phyloP scores from a whole-genome alignment of 495 filamentous ascomycete genomes.

The Lentithecium fluviatile region DNA sequence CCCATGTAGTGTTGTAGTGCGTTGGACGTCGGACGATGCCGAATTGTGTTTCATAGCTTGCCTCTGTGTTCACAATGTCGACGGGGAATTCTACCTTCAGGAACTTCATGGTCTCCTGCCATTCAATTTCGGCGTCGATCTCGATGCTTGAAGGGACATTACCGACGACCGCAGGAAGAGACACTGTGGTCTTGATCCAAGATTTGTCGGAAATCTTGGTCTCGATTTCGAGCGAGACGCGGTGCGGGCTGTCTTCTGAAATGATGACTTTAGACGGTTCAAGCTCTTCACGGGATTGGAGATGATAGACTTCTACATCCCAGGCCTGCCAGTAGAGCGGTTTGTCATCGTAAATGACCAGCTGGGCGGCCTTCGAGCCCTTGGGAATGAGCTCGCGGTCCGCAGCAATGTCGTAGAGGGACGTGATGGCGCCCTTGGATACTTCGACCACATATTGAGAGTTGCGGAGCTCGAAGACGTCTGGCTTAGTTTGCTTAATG shows the following conservation, averaged over 20 bases:
- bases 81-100: slow-evolving; percentile 98
- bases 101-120: slow-evolving; percentile 95
- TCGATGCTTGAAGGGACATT: slow-evolving; percentile 71
- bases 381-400: slow-evolving; percentile 75
- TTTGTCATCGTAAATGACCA: slow-evolving; percentile 97
- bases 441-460: slow-evolving; percentile 69
- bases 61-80: slow-evolving; percentile 85
- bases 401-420: slow-evolving; percentile 68
- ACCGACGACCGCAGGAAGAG: slow-evolving; percentile 64
- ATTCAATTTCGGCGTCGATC: slow-evolving; percentile 79
- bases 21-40: slow-evolving; percentile 85
- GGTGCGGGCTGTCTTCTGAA: slow-evolving; percentile 67
- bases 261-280: slow-evolving; percentile 63
- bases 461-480: slow-evolving; percentile 77
- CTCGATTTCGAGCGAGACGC: slow-evolving; percentile 73
- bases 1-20: slow-evolving; percentile 96
- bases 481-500: slow-evolving; percentile 63
- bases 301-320: slow-evolving; percentile 96
- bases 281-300: slow-evolving; percentile 80
- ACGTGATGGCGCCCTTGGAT: slow-evolving; percentile 72
- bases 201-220: slow-evolving; percentile 84
- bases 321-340: slow-evolving; percentile 98
- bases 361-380: slow-evolving; percentile 80
- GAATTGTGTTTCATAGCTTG: slow-evolving; percentile 94
- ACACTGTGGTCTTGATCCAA: slow-evolving; percentile 84